Evolutionary conservation across 805 yeast species (phyloP), one percentile per base, ranked within the genome.

Genomic region (Candida silvatica): DNA sequence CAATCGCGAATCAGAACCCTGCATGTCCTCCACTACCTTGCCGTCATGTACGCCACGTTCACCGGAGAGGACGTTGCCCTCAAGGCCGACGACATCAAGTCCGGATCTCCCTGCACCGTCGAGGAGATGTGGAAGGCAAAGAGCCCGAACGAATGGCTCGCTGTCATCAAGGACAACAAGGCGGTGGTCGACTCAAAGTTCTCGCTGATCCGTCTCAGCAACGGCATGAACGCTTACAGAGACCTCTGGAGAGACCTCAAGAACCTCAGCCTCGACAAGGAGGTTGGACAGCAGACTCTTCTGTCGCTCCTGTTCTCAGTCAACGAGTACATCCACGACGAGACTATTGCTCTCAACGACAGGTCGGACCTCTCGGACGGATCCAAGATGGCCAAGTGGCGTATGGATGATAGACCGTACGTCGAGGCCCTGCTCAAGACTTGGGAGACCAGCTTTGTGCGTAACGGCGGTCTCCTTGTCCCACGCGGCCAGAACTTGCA

Each of bases 391-490:
- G 66, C 78, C 3, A 66, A 67, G 37, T 82, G 90, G 90, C 66
- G 83, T 51, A 61, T 77, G 59, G 69, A 70, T 37, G 65, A 71
- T 6, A 64, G 80, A 41, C 84, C 84, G 2, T 58, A 62, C 5
- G 65, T 82, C 35, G 77, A 73, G 42, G 56, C 69, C 9, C 53
- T 80, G 45, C 51, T 82, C 17, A 73, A 71, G 43, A 62, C 75
- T 19, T 82, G 90, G 90, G 92, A 82, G 54, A 62, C 66, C 14
- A 52, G 71, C 20, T 82, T 70, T 48, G 56, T 76, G 27, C 64
- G 66, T 42, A 78, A 73, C 45, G 83, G 80, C 7, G 92, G 92
- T 4, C 61, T 71, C 2, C 54, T 78, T 18, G 65, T 67, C 16
- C 67, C 79, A 20, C 69, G 69, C 42, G 71, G 71, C 20, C 62